Percentiles rank a stretch among this genome's conserved stretches.
Evolutionary conservation across 371 early-diverging fungal genomes (phyloP).

Genomic region (Mucor saturninus): DNA sequence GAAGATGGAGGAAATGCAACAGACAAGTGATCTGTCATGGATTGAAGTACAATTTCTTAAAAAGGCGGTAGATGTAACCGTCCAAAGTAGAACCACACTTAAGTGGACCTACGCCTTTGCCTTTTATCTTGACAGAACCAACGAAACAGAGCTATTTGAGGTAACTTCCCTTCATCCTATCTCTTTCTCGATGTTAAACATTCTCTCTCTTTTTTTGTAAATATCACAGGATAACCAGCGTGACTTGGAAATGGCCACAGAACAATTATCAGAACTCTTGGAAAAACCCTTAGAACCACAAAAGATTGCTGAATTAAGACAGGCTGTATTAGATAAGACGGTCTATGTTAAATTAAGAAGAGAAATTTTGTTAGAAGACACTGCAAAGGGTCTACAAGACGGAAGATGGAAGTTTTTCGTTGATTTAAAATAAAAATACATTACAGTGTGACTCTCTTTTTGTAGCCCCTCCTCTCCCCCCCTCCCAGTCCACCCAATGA

Average conservation of each 20-base stretch:
- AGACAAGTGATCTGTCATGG: slow-evolving; percentile 90
- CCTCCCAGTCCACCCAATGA: not conserved
- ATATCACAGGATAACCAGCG: slow-evolving; percentile 83
- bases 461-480: not conserved
- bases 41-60: slow-evolving; percentile 97
- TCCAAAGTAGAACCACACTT: slow-evolving; percentile 86
- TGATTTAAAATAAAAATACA: slow-evolving; percentile 29
- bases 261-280: slow-evolving; percentile 86
- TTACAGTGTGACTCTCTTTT: not conserved
- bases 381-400: slow-evolving; percentile 78
- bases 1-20: slow-evolving; percentile 97
- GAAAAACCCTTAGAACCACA: slow-evolving; percentile 83
- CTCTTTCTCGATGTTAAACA: not conserved
- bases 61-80: slow-evolving; percentile 89
- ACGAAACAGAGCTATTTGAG: slow-evolving; percentile 92
- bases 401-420: slow-evolving; percentile 72
- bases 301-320: slow-evolving; percentile 78
- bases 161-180: slow-evolving; percentile 17
- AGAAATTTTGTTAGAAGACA: slow-evolving; percentile 83
- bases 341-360: slow-evolving; percentile 79
- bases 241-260: slow-evolving; percentile 95
- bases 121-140: slow-evolving; percentile 86
- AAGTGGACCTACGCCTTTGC: slow-evolving; percentile 98
- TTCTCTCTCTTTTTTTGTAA: not conserved
- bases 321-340: slow-evolving; percentile 83